Percentiles rank a stretch among this genome's conserved stretches.
Evolutionary conservation across 768 basidiomycete genomes (phyloP).

Genomic region (Daedalea quercina): DNA sequence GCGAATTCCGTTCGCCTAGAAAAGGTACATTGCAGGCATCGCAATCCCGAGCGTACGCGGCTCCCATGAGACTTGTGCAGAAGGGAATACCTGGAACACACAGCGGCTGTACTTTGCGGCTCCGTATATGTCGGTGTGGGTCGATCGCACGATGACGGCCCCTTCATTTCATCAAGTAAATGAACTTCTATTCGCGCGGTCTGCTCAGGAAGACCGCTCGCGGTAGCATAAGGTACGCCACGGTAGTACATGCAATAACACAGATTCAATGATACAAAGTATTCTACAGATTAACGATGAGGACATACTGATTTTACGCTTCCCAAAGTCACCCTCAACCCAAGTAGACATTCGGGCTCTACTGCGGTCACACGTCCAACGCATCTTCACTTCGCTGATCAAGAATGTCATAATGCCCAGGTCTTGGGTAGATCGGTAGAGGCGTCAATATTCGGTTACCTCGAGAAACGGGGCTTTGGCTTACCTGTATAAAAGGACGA

Average conservation of each 20-base stretch:
- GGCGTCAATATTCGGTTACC: background rate
- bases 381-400: slow-evolving; percentile 22
- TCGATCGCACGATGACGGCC: no score
- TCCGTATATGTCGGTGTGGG: no score
- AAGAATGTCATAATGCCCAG: slow-evolving; percentile 86
- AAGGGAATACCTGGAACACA: no score
- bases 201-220: no score
- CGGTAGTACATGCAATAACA: background rate
- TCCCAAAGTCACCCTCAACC: no score
- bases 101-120: no score
- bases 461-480: slow-evolving; percentile 13
- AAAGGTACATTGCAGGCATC: no score
- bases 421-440: slow-evolving; percentile 37
- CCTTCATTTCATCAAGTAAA: no score
- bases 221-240: background rate
- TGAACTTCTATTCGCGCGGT: no score
- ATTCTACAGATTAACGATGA: background rate
- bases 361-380: background rate
- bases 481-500: slow-evolving; percentile 73
- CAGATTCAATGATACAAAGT: background rate
- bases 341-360: background rate
- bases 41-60: no score
- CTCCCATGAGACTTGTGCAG: no score
- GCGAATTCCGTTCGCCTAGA: no score
- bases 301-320: background rate